Evolutionary conservation across 495 filamentous ascomycete species (phyloP).

Genomic region (Lophiostoma macrostomum): DNA sequence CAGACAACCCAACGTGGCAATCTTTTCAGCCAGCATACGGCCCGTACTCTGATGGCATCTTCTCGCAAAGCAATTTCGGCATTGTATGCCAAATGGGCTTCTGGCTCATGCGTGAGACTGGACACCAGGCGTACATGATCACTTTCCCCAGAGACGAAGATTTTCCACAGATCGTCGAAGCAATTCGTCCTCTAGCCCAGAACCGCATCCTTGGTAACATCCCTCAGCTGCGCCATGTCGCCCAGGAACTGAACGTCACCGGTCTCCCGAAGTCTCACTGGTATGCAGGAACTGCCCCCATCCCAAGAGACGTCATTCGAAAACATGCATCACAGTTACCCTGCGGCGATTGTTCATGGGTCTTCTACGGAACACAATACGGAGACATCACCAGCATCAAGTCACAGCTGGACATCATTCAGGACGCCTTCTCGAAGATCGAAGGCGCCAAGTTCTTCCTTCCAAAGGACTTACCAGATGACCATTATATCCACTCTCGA

Average conservation of each 20-base stretch:
- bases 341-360: constrained; percentile 45
- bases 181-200: constrained; percentile 50
- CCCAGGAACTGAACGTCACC: constrained; percentile 48
- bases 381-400: constrained; percentile 47
- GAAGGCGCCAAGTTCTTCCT: constrained; percentile 47
- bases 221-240: constrained; percentile 49
- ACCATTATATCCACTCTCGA: constrained; percentile 32
- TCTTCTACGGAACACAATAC: constrained; percentile 56
- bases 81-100: constrained; percentile 62
- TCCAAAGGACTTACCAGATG: constrained; percentile 41
- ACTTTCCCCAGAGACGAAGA: constrained; percentile 53
- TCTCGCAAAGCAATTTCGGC: constrained; percentile 56
- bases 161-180: constrained; percentile 51
- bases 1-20: constrained; percentile 44
- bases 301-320: constrained; percentile 37
- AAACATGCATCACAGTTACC: constrained; percentile 23
- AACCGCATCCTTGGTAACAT: constrained; percentile 52
- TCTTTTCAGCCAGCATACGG: constrained; percentile 57
- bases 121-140: constrained; percentile 52
- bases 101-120: constrained; percentile 53
- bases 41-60: constrained; percentile 56
- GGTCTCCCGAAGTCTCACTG: constrained; percentile 43
- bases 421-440: constrained; percentile 47
- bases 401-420: constrained; percentile 47
- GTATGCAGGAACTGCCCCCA: constrained; percentile 42